Evolutionary conservation across 352 stramenopile species (phyloP), one percentile per base, ranked within the genome.

Genomic region (Phytophthora pini): DNA sequence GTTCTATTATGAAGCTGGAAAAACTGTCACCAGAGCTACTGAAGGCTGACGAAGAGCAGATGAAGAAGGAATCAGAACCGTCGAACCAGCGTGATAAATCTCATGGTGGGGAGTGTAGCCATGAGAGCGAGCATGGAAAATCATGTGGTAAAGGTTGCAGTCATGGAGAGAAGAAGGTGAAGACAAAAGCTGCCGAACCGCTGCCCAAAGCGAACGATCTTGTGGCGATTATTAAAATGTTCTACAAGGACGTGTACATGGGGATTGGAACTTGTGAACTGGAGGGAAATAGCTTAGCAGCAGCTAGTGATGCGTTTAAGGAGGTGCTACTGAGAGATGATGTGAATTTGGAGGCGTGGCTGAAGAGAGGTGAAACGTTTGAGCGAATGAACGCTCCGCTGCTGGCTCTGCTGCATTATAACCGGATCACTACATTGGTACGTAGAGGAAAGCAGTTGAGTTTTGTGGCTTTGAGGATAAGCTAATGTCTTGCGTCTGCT

Each of bases 401-500:
- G 29, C 65, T 93, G 13, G 84, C 84, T 1, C 82, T 88, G 79
- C 49, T 93, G n/a, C 84, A 93, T 40, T 93, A 76, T 56, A 89
- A 74, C 36, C 74, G 82, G 22, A 78, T 88, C 11, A 74, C 67
- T 1, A 70, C 43, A 15, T 48, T 83, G 64, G 83, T 90, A 58
- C 31, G 68, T 63, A 12, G 10, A 51, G 17, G 0, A 40, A 20
- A 20, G 17, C 17, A 27, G 5, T 41, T 50, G 29, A 29, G 26
- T 20, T 10, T 41, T 20, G 5, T 41, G 45, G 12, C 55, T 29
- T 48, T 47, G 15, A 41, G 51, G 51, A 32, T 34, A 38, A 39
- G 12, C n/a, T 59, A 36, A 10, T 48, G 17, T 22, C 27, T 52
- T 43, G 8, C 15, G 10, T 3, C 11, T 36, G 17, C 13, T 13